Base-by-base conservation (phyloP, 2,329 filamentous ascomycete genomes). In the Zasmidium angulare region DNA sequence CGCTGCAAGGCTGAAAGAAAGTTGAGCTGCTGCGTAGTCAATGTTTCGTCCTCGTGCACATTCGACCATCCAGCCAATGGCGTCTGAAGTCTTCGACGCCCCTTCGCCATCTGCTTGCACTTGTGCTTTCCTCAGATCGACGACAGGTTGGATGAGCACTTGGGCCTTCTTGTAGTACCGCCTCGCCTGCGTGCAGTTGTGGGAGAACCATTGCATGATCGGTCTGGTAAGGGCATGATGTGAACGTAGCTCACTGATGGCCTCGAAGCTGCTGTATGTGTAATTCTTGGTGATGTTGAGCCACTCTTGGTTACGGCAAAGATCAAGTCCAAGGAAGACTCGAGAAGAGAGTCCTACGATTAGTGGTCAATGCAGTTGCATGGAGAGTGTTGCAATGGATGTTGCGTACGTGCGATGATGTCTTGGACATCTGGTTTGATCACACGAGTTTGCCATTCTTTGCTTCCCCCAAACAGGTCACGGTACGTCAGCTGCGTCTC, bases 301-400 rank as follows among this genome's bases (percentile, higher is more conserved):
- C 77, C 77, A 79, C 50, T 70, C 63, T 53, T 72, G 63, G 54
- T 77, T 73, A 31, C 70, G 69, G 50, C 72, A 73, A 11, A 76
- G 62, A 17, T 63, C 60, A 29, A 29, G 26, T 29, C 26, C 26
- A 29, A 29, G 26, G 50, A 78, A 74, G 46, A 78, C 66, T 19
- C 76, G 72, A 1, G 73, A 71, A 1, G 75, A 75, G 9, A 76
- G 64, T n/a, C 75, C 26, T 29, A 11, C 6, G 4, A 29, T 29
- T 4, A 6, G 11, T 4, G 11, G 26, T 29, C 26, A 29, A 11
- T 4, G 26, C 6, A 29, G 11, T 29, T 29, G 26, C 11, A 29
- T 29, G 6, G 26, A 29, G 26, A 6, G 4, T 11, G 26, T 29
- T 29, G 26, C 26, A 11, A 29, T n/a, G 26, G 26, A 29, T 29